These are phyloP conservation scores for Filobasidium uniguttulatum DNA, from an alignment of 1,284 basidiomycete species.

Conservation along the genomic window DNA sequence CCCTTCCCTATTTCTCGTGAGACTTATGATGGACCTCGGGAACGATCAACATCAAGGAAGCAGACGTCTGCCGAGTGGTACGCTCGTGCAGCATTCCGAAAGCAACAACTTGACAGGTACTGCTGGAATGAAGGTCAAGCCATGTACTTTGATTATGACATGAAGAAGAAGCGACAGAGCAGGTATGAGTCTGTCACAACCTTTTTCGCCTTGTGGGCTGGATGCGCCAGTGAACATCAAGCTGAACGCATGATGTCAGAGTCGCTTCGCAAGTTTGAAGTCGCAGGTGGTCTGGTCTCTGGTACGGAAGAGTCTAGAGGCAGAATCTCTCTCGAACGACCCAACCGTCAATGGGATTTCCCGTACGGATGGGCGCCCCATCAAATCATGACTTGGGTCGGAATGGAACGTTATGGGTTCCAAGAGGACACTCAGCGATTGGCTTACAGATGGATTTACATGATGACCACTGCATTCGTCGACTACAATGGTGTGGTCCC, in stretches of 20 bases:
- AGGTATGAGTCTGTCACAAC: constrained; percentile 90
- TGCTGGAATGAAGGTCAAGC: constrained; percentile 92
- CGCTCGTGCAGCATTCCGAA: constrained; percentile 65
- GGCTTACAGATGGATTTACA: constrained; percentile 92
- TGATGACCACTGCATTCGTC: constrained; percentile 87
- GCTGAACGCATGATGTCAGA: constrained; percentile 79
- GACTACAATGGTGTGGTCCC: constrained; percentile 96
- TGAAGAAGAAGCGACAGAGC: constrained; percentile 73
- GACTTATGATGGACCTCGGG: constrained; percentile 48
- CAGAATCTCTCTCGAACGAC: constrained; percentile 83
- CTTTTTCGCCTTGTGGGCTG: constrained; percentile 95
- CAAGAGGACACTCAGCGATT: constrained; percentile 82
- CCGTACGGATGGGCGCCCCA: constrained; percentile 70
- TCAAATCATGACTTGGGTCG: constrained; percentile 95
- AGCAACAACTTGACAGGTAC: constrained; percentile 79
- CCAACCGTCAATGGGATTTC: constrained; percentile 90
- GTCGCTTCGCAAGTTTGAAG: constrained; percentile 89
- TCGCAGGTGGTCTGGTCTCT: constrained; percentile 85
- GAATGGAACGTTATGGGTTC: constrained; percentile 89
- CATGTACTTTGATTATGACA: constrained; percentile 95
- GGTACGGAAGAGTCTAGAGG: constrained; percentile 95
- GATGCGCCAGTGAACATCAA: constrained; percentile 88
- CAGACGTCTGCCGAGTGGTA: constrained; percentile 84
- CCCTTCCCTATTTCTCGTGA: constrained; percentile 78
- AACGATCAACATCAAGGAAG: constrained; percentile 48